These are phyloP conservation scores for Cladorrhinum sp. DNA, from an alignment of 2,329 filamentous ascomycete species.

Conservation along the genomic window DNA sequence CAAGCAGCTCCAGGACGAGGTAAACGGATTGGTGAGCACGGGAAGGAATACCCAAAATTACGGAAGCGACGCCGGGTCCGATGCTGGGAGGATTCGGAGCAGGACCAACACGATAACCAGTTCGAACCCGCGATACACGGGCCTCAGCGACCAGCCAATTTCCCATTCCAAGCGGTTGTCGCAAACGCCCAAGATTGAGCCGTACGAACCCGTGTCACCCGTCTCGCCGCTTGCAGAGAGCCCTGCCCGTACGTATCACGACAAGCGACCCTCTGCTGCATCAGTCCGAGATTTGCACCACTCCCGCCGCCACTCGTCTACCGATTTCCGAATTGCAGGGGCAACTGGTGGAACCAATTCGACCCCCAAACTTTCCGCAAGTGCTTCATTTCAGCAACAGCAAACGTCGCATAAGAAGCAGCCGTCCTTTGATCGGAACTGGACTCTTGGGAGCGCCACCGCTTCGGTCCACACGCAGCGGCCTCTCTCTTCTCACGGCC, in stretches of 20 bases:
- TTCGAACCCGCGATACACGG: slow-evolving; percentile 40
- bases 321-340: slow-evolving; percentile 60
- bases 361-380: slow-evolving; percentile 41
- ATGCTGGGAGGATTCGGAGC: slow-evolving; percentile 52
- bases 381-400: slow-evolving; percentile 41
- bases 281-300: slow-evolving; percentile 80
- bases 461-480: slow-evolving; percentile 39
- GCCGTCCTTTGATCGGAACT: slow-evolving; percentile 67
- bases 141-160: slow-evolving; percentile 43
- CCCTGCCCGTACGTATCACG: slow-evolving; percentile 47
- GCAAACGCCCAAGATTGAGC: slow-evolving; percentile 49
- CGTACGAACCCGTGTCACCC: slow-evolving; percentile 40
- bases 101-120: slow-evolving; percentile 57
- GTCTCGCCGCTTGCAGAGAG: slow-evolving; percentile 44
- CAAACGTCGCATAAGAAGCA: slow-evolving; percentile 56
- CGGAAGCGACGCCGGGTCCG: slow-evolving; percentile 57
- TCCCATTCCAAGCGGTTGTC: slow-evolving; percentile 51
- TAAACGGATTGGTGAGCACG: slow-evolving; percentile 52
- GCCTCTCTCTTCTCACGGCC: slow-evolving; percentile 52
- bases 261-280: slow-evolving; percentile 70
- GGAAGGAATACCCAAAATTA: slow-evolving; percentile 55
- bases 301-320: slow-evolving; percentile 82
- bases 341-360: slow-evolving; percentile 31
- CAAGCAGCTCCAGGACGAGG: slow-evolving; percentile 84
- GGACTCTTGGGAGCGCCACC: slow-evolving; percentile 59